Evolutionary conservation across 768 basidiomycete species (phyloP), one percentile per base, ranked within the genome.

Genomic region (Agrocybe pediades): DNA sequence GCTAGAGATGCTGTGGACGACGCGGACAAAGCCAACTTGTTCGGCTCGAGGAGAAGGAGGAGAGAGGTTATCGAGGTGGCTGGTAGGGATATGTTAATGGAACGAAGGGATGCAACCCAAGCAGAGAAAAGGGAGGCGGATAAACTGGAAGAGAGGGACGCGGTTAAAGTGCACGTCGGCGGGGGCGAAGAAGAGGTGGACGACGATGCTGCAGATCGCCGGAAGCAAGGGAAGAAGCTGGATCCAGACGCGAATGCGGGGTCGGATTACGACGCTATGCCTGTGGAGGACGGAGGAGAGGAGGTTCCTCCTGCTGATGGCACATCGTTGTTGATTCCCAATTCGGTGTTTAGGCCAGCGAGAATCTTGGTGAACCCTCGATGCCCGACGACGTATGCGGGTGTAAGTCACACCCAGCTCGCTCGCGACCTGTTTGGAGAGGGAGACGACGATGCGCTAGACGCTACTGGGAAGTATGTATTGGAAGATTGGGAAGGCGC

Each of bases 311-410:
- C 69, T 25, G 71, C 68, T 47, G 72, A 75, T 8, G 60, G 66
- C 45, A 64, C 66, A 27, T 70, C 72, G 49, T 62, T 91, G 19
- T 78, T 82, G 13, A 89, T 94, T 44, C 95, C 95, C 8, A 98
- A 97, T 68, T 87, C 87, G 16, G 87, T 86, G 8, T 97, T 95
- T 71, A 75, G 83, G 7, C 88, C 95, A 4, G 96, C 95, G 3
- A 79, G 95, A 49, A 97, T 99, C 62, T 69, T 99, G 59, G 88
- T 99, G 51, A 98, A 98, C 65, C 96, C 96, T 4, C 84, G 95
- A 15, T 98, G 95, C 68, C 91, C 96, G 48, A 98, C 96, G 29
- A 98, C 96, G 19, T 99, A 99, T 67, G 96, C 96, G 0, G 97
- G 96, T 3, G 96, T 98, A 3, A 92, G 88, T 58, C 96, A 99